A percentile compares a stretch with the other conserved stretches of the same genome.
phyloP scores from a whole-genome alignment of 441 rosid species.

The Brassica hybrid region DNA sequence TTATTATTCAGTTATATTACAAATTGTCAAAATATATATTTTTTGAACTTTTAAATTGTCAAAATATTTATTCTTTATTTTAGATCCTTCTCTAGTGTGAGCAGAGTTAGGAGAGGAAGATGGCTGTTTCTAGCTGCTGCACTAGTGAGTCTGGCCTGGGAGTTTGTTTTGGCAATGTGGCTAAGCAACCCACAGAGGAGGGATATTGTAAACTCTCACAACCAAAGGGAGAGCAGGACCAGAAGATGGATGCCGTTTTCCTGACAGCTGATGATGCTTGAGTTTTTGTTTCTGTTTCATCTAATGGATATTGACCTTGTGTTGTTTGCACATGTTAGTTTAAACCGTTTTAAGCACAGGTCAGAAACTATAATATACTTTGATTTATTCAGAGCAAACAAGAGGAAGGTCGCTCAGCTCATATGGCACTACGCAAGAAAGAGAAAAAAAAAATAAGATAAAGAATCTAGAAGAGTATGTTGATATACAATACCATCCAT shows the following conservation, averaged over 20 bases:
- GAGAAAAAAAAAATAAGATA: background rate
- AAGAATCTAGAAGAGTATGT: conserved; percentile 67
- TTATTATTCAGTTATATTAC: no score
- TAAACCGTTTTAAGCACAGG: background rate
- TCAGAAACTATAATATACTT: background rate
- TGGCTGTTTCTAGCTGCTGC: conserved; percentile 72
- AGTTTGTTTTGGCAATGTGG: conserved; percentile 70
- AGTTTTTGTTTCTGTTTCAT: conserved; percentile 25
- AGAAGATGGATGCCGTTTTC: conserved; percentile 89
- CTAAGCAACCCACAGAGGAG: conserved; percentile 67
- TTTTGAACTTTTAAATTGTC: no score
- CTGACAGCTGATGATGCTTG: conserved; percentile 35
- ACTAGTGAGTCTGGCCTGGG: conserved; percentile 77
- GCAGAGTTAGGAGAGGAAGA: conserved; percentile 39
- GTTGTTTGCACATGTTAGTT: conserved; percentile 23
- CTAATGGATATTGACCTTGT: conserved; percentile 13
- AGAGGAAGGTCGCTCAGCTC: background rate
- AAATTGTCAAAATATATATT: no score
- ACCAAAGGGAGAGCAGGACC: conserved; percentile 58
- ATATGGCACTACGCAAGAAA: conserved; percentile 18
- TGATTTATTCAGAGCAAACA: conserved; percentile 16
- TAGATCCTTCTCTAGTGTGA: background rate
- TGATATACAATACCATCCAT: conserved; percentile 85
- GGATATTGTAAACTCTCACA: conserved; percentile 39
- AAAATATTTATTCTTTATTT: no score